Base-by-base conservation (phyloP, 169 alveolate genomes). In the Plasmodium inui region DNA sequence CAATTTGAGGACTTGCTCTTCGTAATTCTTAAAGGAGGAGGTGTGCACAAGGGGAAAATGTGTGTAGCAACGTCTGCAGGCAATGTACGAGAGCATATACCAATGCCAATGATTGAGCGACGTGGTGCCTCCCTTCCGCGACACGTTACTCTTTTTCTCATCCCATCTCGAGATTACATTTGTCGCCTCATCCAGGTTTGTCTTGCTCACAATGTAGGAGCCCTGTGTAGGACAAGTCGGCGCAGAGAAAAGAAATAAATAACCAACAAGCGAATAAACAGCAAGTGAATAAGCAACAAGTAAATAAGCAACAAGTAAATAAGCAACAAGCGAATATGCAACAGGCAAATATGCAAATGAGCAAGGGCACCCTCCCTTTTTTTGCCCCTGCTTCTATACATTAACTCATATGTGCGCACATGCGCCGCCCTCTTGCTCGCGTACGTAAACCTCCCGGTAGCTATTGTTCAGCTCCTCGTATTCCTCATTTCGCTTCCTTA, bases 401-500 rank as follows among this genome's bases (percentile, higher is more conserved):
- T 57, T 8, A 26, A 46, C 37, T 71, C 57, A n/a, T 74, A 6
- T 67, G 39, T 41, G 19, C 37, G 41, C 39, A 76, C 28, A 6
- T 82, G 26, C 32, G 55, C 14, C 44, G 61, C 37, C 79, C 79
- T 44, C 55, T 73, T 44, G n/a, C 39, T 37, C 17, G 61, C 79
- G 67, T 67, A 85, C 93, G 41, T 85, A 85, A 73, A 74, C 79
- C 39, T 85, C 93, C 80, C 93, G 76, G 61, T 74, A 85, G 53
- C 61, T 85, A 73, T 73, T 44, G 70, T 76, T 85, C 72, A 85
- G 39, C 39, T 85, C 84, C 57, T 85, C 93, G 80, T 73, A 85
- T 50, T 85, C 93, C 22, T 74, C 93, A 74, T 85, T 34, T 85
- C 82, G 28, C 80, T 55, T 73, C 67, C 73, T 72, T 53, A 85